Percentiles rank a stretch among this genome's conserved stretches.
Conservation (phyloP, 1,284 basidiomycete species). For the Sanguinoderma infundibulare region DNA sequence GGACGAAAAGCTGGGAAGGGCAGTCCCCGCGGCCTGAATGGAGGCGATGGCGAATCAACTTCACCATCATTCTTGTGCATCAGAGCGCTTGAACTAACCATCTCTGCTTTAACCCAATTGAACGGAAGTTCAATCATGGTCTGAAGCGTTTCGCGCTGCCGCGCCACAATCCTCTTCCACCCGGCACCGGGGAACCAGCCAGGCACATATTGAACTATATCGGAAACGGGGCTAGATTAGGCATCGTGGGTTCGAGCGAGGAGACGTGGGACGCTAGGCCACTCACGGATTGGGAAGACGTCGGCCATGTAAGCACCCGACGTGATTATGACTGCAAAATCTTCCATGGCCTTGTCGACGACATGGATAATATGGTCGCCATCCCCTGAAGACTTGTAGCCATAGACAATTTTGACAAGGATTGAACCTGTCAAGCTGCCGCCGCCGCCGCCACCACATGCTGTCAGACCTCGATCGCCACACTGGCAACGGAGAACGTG, state of each 20-base stretch:
- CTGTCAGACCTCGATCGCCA: not conserved
- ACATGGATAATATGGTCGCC: constrained; percentile 37
- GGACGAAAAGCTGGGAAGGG: constrained; percentile 32
- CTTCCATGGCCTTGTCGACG: constrained; percentile 35
- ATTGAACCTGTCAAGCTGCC: constrained; percentile 31
- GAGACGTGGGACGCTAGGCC: too few relatives aligned
- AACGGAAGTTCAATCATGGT: constrained; percentile 29
- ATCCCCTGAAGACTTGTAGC: constrained; percentile 37
- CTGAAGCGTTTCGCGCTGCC: constrained; percentile 24
- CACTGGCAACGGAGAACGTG: too few relatives aligned
- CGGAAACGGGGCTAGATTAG: constrained; percentile 16
- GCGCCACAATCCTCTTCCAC: constrained; percentile 26
- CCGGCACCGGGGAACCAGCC: constrained; percentile 36
- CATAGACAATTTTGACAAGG: constrained; percentile 40
- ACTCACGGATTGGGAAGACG: constrained; percentile 34
- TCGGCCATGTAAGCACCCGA: constrained; percentile 39
- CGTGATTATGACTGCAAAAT: constrained; percentile 31
- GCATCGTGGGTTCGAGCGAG: not conserved
- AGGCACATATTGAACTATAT: constrained; percentile 26
- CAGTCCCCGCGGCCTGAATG: constrained; percentile 33
- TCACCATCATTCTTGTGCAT: not conserved
- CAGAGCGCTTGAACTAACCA: constrained; percentile 18
- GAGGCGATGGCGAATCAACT: not conserved
- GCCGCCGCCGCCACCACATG: constrained; percentile 11
- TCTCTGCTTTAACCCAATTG: constrained; percentile 28